Base-by-base conservation (phyloP, 768 basidiomycete species). In the Albatrellus ellisii region DNA sequence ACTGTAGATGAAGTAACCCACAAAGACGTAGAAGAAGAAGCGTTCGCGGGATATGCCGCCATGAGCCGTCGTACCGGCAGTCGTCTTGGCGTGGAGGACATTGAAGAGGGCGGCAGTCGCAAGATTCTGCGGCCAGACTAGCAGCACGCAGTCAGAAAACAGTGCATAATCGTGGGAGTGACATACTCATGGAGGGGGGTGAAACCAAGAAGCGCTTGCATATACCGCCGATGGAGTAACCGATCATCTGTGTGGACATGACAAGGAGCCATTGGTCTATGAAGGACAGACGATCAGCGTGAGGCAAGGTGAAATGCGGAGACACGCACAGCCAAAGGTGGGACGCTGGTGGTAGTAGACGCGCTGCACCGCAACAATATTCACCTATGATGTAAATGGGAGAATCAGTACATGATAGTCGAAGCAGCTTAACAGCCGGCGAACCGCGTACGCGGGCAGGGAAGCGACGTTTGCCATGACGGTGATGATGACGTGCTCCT, bases 161-260 rank as follows among this genome's bases (percentile, higher is more conserved):
- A 9, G 33, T 11, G 15, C 14, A 4, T 11, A n/a, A n/a, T n/a
- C n/a, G 24, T 32, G 26, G 11, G 11, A 15, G 2, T 9, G n/a
- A 36, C 57, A 18, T 34, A 56, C 57, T 79, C 80, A 62, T 58
- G 32, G 56, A 56, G 2, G 57, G 72, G 50, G 64, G 85, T 51
- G 48, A 72, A 54, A 63, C 84, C 31, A 87, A 67, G 68, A 86
- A 86, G 10, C 84, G 75, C 25, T 79, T 72, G 7, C 71, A 68
- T 27, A 85, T 59, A 9, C 82, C 82, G 31, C 83, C 84, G 41
- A 86, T 76, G 4, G 81, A 84, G 64, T 86, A 87, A 10, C 85
- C 83, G 42, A 85, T 84, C 43, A 82, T 53, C 50, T 85, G 40
- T 0, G 80, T 81, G 11, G 78, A 31, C 69, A 85, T 73, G 22